Evolutionary conservation across 257 asterid genomes (phyloP), one percentile per base, ranked within the genome.

Genomic region (Euphrasia confusa): DNA sequence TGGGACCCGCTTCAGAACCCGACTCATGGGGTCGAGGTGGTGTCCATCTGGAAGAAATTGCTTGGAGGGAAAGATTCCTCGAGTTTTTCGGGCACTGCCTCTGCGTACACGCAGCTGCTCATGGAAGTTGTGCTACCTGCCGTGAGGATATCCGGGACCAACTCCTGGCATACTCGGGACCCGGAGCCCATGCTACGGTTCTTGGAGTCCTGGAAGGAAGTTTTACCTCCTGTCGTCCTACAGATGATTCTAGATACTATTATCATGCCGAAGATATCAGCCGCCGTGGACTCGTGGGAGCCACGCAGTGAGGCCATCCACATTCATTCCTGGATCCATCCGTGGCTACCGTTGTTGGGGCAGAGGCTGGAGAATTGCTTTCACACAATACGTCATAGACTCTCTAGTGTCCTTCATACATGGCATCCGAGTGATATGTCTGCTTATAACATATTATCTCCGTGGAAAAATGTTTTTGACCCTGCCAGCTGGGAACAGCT

Each of bases 1-100:
- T 91, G 96, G 98, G 82, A 88, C 62, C 96, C 95, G 45, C 95
- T 91, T 71, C 94, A 86, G 75, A 84, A 84, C 73, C 96, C 98
- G 17, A 82, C 77, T 10, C 94, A 91, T 71, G 94, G 96, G 24
- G 67, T 71, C 5, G 94, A 84, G 72, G 67, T 81, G 69, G 81
- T 86, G 15, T 77, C 84, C 13, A 55, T 44, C 64, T 91, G 98
- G 98, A 88, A 80, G 78, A 75, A 69, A 57, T 74, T 91, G 70
- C 72, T 88, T 65, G 84, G 81, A 77, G 90, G 81, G 7, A 77
- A 72, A 61, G 84, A 87, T 35, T 63, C 73, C 26, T 67, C 61
- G 54, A 70, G 42, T 44, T 59, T 81, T 62, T 78, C 90, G 39
- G 75, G 73, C 63, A 26, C 77, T 2, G 79, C 85, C 37, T 83